Evolutionary conservation across 1,139 yeast species (phyloP).

Genomic region (Pichia sp.): DNA sequence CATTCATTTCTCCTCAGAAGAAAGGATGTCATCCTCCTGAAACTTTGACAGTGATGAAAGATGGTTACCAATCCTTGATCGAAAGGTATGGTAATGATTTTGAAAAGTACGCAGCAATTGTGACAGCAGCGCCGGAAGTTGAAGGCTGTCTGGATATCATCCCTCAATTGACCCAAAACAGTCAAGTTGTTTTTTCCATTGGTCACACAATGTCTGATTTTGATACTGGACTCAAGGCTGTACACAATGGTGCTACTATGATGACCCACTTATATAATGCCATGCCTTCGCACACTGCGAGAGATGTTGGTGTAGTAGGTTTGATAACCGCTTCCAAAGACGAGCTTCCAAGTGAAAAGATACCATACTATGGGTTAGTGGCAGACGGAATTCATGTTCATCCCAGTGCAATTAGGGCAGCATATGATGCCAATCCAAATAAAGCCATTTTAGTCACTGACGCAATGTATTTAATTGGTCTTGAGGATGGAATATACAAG

Average conservation of each 20-base stretch:
- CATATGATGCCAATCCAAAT: conserved; percentile 51
- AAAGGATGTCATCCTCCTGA: conserved; percentile 63
- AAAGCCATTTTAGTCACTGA: conserved; percentile 60
- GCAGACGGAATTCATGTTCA: conserved; percentile 64
- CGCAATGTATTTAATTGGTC: conserved; percentile 55
- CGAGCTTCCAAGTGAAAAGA: conserved; percentile 28
- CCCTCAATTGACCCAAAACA: conserved; percentile 36
- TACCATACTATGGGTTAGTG: conserved; percentile 55
- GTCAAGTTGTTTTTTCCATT: conserved; percentile 44
- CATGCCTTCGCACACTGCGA: conserved; percentile 65
- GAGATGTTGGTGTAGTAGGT: conserved; percentile 60
- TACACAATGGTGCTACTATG: conserved; percentile 54
- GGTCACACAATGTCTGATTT: conserved; percentile 57
- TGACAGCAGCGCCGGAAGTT: conserved; percentile 63
- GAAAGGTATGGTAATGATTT: conserved; percentile 41
- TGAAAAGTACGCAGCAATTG: conserved; percentile 44
- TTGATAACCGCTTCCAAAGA: conserved; percentile 25
- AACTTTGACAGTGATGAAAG: conserved; percentile 43
- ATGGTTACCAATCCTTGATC: conserved; percentile 30
- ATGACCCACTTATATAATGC: conserved; percentile 64
- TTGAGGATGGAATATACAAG: conserved; percentile 47
- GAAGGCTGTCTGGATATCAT: conserved; percentile 51
- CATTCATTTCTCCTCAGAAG: conserved; percentile 51
- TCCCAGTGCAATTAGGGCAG: conserved; percentile 52
- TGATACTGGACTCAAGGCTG: conserved; percentile 47